Evolutionary conservation across 495 filamentous ascomycete species (phyloP), one percentile per base, ranked within the genome.

Genomic region (Neurospora sublineolata): DNA sequence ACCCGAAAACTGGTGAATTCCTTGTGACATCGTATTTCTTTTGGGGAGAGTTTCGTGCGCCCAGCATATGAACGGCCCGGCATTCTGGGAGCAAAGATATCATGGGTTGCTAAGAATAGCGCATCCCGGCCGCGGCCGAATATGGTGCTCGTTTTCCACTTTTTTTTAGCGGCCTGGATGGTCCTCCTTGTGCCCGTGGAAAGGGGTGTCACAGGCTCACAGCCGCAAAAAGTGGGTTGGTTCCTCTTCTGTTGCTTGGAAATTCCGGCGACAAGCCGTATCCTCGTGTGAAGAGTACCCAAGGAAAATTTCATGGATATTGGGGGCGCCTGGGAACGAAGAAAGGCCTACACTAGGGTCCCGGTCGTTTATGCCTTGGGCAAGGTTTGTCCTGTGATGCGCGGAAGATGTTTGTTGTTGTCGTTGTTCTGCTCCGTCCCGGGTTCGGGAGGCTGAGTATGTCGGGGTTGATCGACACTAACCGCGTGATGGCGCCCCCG

Each of bases 181-280:
- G 52, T 33, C 52, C 52, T 60, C 52, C 23, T 60, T 60, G 52
- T 30, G 12, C 52, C 52, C 23, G 12, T 60, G 52, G 27, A 33
- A 30, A 64, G 39, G 39, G n/a, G 44, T 67, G n/a, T n/a, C n/a
- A n/a, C n/a, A n/a, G n/a, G n/a, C n/a, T 71, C 74, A 75, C 74
- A 74, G 74, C 74, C 74, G 64, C 72, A 74, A 75, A 73, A 74
- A 73, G 70, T 70, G 74, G 69, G 70, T 23, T 60, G n/a, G n/a
- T 64, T 64, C 52, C 52, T 14, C 14, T 58, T 60, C 27, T 16
- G 52, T 60, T 60, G 23, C 52, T 60, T 60, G 27, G 27, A 64
- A 33, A 64, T 33, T 18, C 27, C 27, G 27, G 52, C 46, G 27
- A 27, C 52, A 64, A 64, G 52, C 52, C 27, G 14, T 64, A 18